Conservation (phyloP, 73 alveolate genomes). For the Paramecium caudatum region DNA sequence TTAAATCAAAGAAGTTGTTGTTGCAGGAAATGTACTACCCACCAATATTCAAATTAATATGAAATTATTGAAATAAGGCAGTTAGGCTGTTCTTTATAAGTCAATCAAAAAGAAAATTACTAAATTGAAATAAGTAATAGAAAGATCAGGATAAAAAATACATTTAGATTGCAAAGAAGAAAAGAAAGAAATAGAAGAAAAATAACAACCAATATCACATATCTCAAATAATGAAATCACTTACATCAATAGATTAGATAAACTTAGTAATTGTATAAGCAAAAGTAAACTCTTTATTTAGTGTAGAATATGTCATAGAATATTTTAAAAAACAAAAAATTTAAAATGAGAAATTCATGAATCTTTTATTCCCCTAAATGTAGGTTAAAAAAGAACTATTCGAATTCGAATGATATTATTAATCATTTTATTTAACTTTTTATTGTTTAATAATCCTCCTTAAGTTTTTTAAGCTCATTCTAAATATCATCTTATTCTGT, state of each 20-base stretch:
- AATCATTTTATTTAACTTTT: not conserved
- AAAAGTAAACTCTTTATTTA: too few relatives aligned
- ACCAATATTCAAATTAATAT: conserved; percentile 8
- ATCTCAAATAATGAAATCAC: not conserved
- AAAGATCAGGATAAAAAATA: not conserved
- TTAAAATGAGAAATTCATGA: too few relatives aligned
- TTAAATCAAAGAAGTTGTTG: not conserved
- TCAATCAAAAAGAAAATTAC: not conserved
- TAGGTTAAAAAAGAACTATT: not conserved
- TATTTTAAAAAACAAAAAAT: too few relatives aligned
- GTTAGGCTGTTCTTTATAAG: not conserved
- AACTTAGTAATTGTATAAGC: not conserved
- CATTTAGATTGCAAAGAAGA: not conserved
- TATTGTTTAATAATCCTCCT: not conserved
- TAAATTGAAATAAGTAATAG: not conserved
- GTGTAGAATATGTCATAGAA: too few relatives aligned
- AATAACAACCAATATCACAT: too few relatives aligned
- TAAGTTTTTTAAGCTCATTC: not conserved
- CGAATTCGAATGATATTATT: not conserved
- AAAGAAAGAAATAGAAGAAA: not conserved
- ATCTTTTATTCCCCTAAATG: not conserved
- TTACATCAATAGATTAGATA: not conserved
- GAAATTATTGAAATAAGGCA: not conserved
- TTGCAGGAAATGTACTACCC: not conserved
- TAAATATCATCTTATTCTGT: not conserved